These are phyloP conservation scores for Sparassis latifolia DNA, from an alignment of 1,284 basidiomycete species.

Conservation along the genomic window DNA sequence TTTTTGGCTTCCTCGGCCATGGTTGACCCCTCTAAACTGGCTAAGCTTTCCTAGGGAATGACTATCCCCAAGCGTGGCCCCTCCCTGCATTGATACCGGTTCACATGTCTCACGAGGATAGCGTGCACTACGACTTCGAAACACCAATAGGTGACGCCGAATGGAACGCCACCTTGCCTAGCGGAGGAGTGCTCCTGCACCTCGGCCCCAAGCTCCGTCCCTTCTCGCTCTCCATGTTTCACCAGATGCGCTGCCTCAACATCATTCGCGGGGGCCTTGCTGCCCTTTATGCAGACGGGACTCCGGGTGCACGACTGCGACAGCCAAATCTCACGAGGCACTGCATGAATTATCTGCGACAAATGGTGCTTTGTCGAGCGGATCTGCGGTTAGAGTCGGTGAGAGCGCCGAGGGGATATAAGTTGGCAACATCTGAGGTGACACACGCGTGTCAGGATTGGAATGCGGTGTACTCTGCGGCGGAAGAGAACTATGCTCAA, in stretches of 20 bases:
- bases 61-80: constrained; percentile 9
- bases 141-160: constrained; percentile 7
- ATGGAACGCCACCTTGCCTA: constrained; percentile 1
- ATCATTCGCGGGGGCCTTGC: constrained; percentile 10
- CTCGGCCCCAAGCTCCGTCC: constrained; percentile 4
- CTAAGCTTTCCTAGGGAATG: constrained; percentile 7
- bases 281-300: not conserved
- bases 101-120: constrained; percentile 10
- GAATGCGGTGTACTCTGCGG: not conserved
- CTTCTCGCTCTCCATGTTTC: constrained; percentile 15
- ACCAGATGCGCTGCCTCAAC: constrained; percentile 16
- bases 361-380: constrained; percentile 13
- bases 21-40: no score
- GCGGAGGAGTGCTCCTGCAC: not conserved
- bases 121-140: constrained; percentile 9
- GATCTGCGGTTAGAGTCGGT: constrained; percentile 9
- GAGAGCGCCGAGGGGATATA: not conserved
- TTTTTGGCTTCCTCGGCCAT: no score
- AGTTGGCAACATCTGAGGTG: not conserved
- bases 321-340: constrained; percentile 7
- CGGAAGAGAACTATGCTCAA: not conserved
- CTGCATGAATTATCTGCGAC: constrained; percentile 19
- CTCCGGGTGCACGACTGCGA: not conserved
- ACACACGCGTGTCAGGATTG: not conserved
- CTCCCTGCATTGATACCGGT: constrained; percentile 5